Evolutionary conservation across 179 eudicot species (phyloP).

Genomic region (Actinidia arguta): DNA sequence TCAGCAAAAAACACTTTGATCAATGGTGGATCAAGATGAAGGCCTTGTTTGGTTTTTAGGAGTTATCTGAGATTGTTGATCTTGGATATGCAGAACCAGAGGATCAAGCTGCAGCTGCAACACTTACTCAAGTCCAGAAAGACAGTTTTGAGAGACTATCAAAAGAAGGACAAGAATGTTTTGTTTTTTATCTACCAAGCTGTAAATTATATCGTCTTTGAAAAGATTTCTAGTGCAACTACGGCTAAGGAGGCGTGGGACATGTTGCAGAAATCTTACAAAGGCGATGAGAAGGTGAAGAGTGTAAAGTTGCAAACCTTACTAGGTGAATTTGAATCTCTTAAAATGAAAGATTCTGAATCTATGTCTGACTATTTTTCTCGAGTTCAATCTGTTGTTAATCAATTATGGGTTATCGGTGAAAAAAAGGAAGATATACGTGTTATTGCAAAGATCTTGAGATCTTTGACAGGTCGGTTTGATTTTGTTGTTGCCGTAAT

Average conservation of each 20-base stretch:
- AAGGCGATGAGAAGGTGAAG: slow-evolving; percentile 19
- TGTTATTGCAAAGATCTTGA: not conserved
- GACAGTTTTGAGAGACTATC: slow-evolving; percentile 7
- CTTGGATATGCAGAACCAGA: slow-evolving; percentile 13
- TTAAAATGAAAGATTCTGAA: slow-evolving; percentile 10
- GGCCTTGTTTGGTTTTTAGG: slow-evolving; percentile 20
- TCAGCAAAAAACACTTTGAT: not conserved
- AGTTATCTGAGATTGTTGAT: slow-evolving; percentile 12
- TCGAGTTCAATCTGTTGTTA: not conserved
- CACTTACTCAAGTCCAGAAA: slow-evolving; percentile 19
- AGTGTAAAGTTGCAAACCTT: slow-evolving; percentile 7
- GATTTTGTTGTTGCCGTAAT: slow-evolving; percentile 11
- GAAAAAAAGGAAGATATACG: not conserved
- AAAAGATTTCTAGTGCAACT: not conserved
- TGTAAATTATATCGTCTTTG: slow-evolving; percentile 1
- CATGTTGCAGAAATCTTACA: not conserved
- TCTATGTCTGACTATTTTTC: not conserved
- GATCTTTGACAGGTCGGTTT: not conserved
- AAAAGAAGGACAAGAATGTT: slow-evolving; percentile 14
- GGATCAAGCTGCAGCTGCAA: slow-evolving; percentile 11
- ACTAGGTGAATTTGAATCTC: slow-evolving; percentile 5
- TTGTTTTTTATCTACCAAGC: slow-evolving; percentile 11
- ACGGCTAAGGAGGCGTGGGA: slow-evolving; percentile 19
- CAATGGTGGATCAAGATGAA: not conserved
- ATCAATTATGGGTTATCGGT: not conserved